Evolutionary conservation across 2,329 filamentous ascomycete species (phyloP), one percentile per base, ranked within the genome.

Genomic region (Neonectria ditissima): DNA sequence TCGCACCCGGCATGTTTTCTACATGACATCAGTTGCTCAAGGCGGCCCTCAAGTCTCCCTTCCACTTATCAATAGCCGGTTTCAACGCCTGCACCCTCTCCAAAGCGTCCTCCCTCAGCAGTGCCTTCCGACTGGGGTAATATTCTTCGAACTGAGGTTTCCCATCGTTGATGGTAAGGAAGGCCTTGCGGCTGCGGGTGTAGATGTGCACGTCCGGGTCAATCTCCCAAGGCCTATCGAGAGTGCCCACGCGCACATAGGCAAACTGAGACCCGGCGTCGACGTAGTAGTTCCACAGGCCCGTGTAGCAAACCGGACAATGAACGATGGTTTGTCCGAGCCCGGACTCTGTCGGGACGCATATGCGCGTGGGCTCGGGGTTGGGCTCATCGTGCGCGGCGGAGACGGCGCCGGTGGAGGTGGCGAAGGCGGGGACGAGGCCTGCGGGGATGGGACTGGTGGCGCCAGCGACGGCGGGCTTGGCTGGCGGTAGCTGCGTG

Each of bases 181-280:
- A 84, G 13, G 70, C 66, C 62, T 74, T 65, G 59, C 80, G 82
- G 59, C 76, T 80, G 34, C 73, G 69, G 18, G 76, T 78, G 63
- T 74, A 85, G 54, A 84, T 81, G 70, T 85, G 82, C 20, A 80
- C 76, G 68, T 83, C 80, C 1, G 82, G 82, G n/a, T 76, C 74
- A 8, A 81, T 66, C 56, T 76, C 69, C 65, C 75, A 73, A 7
- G 77, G 73, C 14, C 70, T 66, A 69, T 83, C 82, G 51, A 85
- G 74, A 11, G 82, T 84, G 3, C 83, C 82, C 26, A 76, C 79
- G 41, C 80, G 77, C 10, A 86, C 66, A 65, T 79, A 83, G 16
- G 74, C 71, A 11, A 79, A 55, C 55, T 74, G 48, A 8, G 69
- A 68, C 2, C 77, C 76, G 13, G 63, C 65, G 39, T 75, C 76